Conservation (phyloP, 2,329 filamentous ascomycete genomes). For the Penicillium sp. region DNA sequence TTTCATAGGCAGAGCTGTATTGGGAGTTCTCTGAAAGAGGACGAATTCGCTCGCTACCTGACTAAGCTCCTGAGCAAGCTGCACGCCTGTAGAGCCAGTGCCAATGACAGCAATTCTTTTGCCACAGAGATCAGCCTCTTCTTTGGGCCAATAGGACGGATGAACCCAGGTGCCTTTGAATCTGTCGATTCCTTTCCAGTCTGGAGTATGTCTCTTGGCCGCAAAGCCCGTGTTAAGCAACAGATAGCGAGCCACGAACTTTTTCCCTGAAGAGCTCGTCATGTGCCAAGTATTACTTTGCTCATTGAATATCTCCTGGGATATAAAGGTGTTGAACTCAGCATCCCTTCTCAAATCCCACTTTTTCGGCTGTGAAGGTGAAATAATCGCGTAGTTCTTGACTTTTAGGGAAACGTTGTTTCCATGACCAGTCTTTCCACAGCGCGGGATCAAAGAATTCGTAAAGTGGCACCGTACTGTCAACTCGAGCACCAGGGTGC, state of each 20-base stretch:
- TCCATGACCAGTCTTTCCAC: constrained; percentile 53
- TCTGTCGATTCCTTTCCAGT: constrained; percentile 39
- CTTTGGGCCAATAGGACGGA: constrained; percentile 58
- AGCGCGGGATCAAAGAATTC: constrained; percentile 57
- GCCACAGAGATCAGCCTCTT: constrained; percentile 49
- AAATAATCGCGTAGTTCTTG: constrained; percentile 54
- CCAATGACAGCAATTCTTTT: constrained; percentile 60
- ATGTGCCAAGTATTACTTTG: too few relatives aligned
- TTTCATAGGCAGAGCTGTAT: constrained; percentile 67
- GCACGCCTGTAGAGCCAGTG: constrained; percentile 59
- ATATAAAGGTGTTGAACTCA: constrained; percentile 52
- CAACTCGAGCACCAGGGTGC: constrained; percentile 60
- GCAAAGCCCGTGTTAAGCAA: constrained; percentile 54
- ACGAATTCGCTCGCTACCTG: constrained; percentile 57
- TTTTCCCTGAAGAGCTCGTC: too few relatives aligned
- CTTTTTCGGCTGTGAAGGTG: constrained; percentile 47
- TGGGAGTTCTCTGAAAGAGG: constrained; percentile 70
- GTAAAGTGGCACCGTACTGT: constrained; percentile 60
- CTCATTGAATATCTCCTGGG: too few relatives aligned
- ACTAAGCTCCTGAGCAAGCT: constrained; percentile 64
- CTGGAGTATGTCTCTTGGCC: constrained; percentile 49
- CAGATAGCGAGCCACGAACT: constrained; percentile 50
- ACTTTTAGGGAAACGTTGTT: constrained; percentile 32
- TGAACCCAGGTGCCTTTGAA: constrained; percentile 61
- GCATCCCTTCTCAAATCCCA: constrained; percentile 50